Evolutionary conservation across 2,329 filamentous ascomycete species (phyloP).

Genomic region (Pseudocercospora cruenta): DNA sequence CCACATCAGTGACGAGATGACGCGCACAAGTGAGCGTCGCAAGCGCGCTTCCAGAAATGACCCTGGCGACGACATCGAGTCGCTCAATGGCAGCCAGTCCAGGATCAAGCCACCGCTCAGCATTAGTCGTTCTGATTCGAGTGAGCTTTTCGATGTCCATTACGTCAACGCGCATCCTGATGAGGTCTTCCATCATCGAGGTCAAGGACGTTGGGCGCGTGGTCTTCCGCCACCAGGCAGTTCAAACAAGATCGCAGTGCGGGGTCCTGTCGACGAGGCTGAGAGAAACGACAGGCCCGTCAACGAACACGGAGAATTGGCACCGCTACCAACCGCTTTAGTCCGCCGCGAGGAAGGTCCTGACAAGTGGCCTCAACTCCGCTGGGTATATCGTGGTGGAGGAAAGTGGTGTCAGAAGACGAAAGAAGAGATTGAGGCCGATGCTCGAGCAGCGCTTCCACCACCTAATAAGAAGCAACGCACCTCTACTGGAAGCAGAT

Average conservation of each 20-base stretch:
- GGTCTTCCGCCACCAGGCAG: slow-evolving; percentile 33
- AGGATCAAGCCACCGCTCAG: slow-evolving; percentile 11
- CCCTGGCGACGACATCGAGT: slow-evolving; percentile 13
- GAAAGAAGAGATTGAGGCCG: slow-evolving; percentile 30
- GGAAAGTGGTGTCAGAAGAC: slow-evolving; percentile 38
- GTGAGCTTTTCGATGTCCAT: slow-evolving; percentile 26
- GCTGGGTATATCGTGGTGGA: slow-evolving; percentile 39
- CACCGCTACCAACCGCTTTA: slow-evolving; percentile 31
- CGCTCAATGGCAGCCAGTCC: slow-evolving; percentile 13
- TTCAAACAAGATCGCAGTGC: slow-evolving; percentile 35
- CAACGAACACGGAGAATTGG: slow-evolving; percentile 21
- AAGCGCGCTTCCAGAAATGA: slow-evolving; percentile 21
- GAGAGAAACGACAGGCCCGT: slow-evolving; percentile 23
- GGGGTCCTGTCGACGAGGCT: slow-evolving; percentile 30
- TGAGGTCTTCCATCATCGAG: slow-evolving; percentile 33
- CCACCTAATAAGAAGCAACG: slow-evolving; percentile 19
- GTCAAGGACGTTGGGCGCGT: slow-evolving; percentile 32
- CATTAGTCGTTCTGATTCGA: slow-evolving; percentile 19
- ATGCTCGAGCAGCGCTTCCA: slow-evolving; percentile 8
- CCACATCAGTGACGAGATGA: slow-evolving; percentile 23
- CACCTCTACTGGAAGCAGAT: slow-evolving; percentile 9
- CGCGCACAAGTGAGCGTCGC: slow-evolving; percentile 20
- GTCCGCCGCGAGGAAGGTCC: slow-evolving; percentile 37
- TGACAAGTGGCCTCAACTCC: slow-evolving; percentile 35
- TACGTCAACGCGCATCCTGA: slow-evolving; percentile 33